Conservation (phyloP, 73 alveolate genomes). For the Vitrella brassicaformis region DNA sequence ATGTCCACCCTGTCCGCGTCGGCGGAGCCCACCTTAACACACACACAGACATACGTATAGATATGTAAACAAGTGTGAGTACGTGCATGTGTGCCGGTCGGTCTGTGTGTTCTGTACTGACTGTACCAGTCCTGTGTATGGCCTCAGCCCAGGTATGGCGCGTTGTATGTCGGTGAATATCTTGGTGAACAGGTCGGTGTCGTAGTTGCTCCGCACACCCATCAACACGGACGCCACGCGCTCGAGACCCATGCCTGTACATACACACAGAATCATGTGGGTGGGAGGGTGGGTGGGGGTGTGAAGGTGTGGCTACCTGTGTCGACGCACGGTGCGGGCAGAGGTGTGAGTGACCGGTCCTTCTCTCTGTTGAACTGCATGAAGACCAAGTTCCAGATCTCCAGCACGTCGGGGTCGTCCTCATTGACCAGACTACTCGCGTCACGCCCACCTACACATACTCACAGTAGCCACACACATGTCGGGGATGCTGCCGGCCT, state of each 20-base stretch:
- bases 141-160: not conserved
- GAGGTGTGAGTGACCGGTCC: conserved; percentile 19
- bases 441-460: conserved; percentile 34
- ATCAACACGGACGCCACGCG: conserved; percentile 28
- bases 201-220: conserved; percentile 38
- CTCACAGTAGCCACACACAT: too few species aligned
- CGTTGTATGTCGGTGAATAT: conserved; percentile 4
- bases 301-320: not conserved
- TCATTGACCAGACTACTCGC: conserved; percentile 22
- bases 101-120: too few species aligned
- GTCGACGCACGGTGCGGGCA: conserved; percentile 21
- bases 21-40: not conserved
- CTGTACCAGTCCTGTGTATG: conserved; percentile 7
- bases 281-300: not conserved
- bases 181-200: conserved; percentile 21
- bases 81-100: too few species aligned
- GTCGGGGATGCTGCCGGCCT: too few species aligned
- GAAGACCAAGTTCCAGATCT: conserved; percentile 39
- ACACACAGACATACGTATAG: too few species aligned
- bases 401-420: conserved; percentile 40
- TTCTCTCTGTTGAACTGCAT: conserved; percentile 31
- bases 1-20: conserved; percentile 20
- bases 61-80: too few species aligned
- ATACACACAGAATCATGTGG: not conserved
- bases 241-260: conserved; percentile 38